Base-by-base conservation (phyloP, 2,329 filamentous ascomycete species). In the Ambrosiella cleistominuta region DNA sequence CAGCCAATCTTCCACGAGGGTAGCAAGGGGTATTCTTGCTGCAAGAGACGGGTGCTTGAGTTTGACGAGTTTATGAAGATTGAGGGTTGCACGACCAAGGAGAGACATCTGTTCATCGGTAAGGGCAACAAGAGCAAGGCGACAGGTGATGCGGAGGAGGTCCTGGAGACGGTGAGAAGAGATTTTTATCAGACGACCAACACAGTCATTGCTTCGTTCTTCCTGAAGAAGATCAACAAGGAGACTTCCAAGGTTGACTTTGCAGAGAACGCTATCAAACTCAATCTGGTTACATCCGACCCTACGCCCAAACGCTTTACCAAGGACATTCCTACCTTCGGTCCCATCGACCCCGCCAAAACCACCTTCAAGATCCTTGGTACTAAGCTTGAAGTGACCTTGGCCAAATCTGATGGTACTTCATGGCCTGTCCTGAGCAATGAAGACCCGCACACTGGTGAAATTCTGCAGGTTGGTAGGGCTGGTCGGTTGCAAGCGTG, bases 41-140 rank as follows among this genome's bases (percentile, higher is more conserved):
- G 93, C 74, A 97, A 97, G 79, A 78, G 88, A 65, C 80, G 89
- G 42, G 93, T 98, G 60, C 73, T 98, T 60, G 93, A 98, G 68
- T 98, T 98, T 70, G 90, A 98, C 69, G 85, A 97, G 70, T 98
- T 98, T 71, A 83, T 98, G 83, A 93, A 87, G 71, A 91, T 98
- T 61, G 82, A 86, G 65, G 93, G 93, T 1, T 98, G 93, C 72
- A 82, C 82, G 68, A 89, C 85, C 49, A 93, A 90, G 71, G 74
- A 76, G 49, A 76, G 79, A 61, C 93, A 98, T 74, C 71, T 95
- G 63, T 98, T 96, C 66, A 77, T 97, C 39, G 87, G 81, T 64
- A 87, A 88, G 70, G 74, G 76, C 39, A 75, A 75, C 64, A 87
- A 88, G 70, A 73, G 77, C 38, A 75, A 75, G 62, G 68, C 44